Conservation (phyloP, 2,329 filamentous ascomycete genomes). For the Dothistroma pini region DNA sequence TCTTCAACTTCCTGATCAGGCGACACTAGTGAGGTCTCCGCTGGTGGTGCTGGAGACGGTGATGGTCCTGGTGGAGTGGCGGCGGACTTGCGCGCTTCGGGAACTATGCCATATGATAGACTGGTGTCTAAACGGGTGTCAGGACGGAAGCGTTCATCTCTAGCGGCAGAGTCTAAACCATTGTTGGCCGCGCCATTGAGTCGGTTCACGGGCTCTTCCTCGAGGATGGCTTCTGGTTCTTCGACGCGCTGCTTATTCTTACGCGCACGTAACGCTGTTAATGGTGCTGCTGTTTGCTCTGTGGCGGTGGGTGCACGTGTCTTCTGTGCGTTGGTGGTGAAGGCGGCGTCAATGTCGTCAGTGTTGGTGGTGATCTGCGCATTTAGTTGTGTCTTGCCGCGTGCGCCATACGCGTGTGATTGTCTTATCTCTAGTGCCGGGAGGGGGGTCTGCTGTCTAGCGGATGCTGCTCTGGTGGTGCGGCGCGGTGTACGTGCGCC, state of each 20-base stretch:
- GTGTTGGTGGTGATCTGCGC: constrained; percentile 14
- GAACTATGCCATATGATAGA: not conserved
- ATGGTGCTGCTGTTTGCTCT: not conserved
- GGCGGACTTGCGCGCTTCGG: not conserved
- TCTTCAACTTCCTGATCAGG: not conserved
- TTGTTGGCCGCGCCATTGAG: not conserved
- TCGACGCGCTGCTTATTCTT: not conserved
- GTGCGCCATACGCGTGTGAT: constrained; percentile 21
- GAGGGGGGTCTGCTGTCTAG: constrained; percentile 12
- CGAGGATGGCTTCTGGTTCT: not conserved
- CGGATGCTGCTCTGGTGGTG: constrained; percentile 9
- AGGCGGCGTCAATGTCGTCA: constrained; percentile 16
- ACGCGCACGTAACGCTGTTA: not conserved
- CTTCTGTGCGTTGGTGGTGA: constrained; percentile 7
- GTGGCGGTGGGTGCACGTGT: constrained; percentile 1
- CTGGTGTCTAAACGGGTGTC: not conserved
- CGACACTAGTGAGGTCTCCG: not conserved
- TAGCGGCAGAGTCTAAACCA: not conserved
- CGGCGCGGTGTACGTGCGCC: constrained; percentile 7
- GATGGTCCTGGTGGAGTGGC: not conserved
- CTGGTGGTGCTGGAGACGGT: not conserved
- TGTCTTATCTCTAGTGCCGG: constrained; percentile 16
- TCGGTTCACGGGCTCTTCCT: not conserved
- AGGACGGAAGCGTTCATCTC: not conserved
- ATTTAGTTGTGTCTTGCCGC: constrained; percentile 16